Percentiles rank a stretch among this genome's conserved stretches.
Evolutionary conservation across 257 asterid genomes (phyloP).

Genomic region (Rubia yunnanensis): DNA sequence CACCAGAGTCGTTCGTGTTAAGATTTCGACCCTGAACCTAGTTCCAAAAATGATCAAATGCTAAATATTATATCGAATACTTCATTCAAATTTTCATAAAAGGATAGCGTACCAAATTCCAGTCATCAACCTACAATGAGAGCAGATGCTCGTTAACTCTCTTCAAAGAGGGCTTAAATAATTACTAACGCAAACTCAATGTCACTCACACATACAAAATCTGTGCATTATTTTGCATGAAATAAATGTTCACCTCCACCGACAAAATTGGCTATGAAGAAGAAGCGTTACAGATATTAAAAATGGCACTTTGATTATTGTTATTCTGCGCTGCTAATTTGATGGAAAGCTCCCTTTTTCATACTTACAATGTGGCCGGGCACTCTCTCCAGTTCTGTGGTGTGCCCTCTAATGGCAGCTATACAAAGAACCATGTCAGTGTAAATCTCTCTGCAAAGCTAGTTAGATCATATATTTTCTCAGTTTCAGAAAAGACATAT

Average conservation of each 20-base stretch:
- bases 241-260: conserved; percentile 19
- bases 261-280: conserved; percentile 34
- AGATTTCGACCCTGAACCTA: too few relatives aligned
- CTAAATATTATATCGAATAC: too few relatives aligned
- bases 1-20: too few relatives aligned
- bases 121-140: neutral
- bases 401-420: conserved; percentile 41
- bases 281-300: conserved; percentile 5
- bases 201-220: conserved; percentile 4
- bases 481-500: conserved; percentile 22
- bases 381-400: conserved; percentile 25
- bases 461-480: conserved; percentile 21
- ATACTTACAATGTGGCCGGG: conserved; percentile 56
- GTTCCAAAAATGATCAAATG: too few relatives aligned
- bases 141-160: neutral
- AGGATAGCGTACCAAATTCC: neutral
- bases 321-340: conserved; percentile 15
- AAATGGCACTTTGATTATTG: conserved; percentile 40
- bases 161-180: neutral
- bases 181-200: conserved; percentile 2
- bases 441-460: conserved; percentile 35
- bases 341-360: conserved; percentile 26
- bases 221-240: conserved; percentile 8
- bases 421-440: conserved; percentile 42
- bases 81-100: too few relatives aligned